These are phyloP conservation scores for Myriosclerotinia curreyana DNA, from an alignment of 2,329 filamentous ascomycete species.

Conservation along the genomic window DNA sequence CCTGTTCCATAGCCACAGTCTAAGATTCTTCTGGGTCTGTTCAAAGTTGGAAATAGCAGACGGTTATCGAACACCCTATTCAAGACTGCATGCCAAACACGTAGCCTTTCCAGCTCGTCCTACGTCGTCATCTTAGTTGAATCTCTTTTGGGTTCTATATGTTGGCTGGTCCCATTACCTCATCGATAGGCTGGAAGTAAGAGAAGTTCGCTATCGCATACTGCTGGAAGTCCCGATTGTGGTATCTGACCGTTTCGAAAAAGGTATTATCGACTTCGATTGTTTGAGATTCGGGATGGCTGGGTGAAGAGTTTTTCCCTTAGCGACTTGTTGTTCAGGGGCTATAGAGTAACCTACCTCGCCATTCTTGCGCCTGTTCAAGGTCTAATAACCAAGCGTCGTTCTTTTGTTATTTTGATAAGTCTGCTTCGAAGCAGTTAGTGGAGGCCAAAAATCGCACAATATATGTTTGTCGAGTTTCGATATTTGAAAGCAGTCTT, in stretches of 20 bases:
- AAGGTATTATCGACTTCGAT: conserved; percentile 54
- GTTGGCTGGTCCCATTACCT: conserved; percentile 49
- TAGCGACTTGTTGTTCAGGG: conserved; percentile 1
- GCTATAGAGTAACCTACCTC: not conserved
- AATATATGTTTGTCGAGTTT: conserved; percentile 2
- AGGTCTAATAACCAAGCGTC: not conserved
- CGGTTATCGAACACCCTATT: conserved; percentile 62
- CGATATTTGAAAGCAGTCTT: not conserved
- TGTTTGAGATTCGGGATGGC: conserved; percentile 26
- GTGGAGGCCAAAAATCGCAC: not conserved
- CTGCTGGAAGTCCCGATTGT: conserved; percentile 65
- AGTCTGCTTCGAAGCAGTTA: not conserved
- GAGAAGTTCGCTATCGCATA: conserved; percentile 62
- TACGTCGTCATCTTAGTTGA: conserved; percentile 38
- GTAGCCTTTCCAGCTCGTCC: conserved; percentile 66
- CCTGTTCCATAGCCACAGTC: conserved; percentile 73
- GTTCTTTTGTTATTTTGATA: not conserved
- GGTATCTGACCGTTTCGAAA: conserved; percentile 56
- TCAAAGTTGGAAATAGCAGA: conserved; percentile 67
- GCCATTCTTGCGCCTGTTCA: not conserved
- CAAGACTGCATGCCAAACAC: conserved; percentile 61
- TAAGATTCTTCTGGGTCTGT: conserved; percentile 56
- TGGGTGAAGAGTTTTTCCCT: not conserved
- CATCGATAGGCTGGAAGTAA: conserved; percentile 68
- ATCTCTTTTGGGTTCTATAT: not conserved